phyloP scores from a whole-genome alignment of 1,139 yeast genomes.

The Scheffersomyces parashehatae region DNA sequence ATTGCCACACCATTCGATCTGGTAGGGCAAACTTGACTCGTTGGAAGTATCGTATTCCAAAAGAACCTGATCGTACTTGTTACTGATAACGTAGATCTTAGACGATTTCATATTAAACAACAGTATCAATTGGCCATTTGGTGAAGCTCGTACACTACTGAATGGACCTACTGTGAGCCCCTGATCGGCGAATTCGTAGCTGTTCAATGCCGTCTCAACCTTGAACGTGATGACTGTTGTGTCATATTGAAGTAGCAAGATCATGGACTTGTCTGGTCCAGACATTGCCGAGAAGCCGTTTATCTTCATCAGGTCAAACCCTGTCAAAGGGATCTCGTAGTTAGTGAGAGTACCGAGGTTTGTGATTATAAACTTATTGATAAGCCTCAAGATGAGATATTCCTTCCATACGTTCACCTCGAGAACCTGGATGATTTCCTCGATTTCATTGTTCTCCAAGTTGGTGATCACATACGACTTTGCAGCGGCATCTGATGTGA shows the following conservation, averaged over 20 bases:
- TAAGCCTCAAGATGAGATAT: conserved; percentile 33
- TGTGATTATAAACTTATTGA: conserved; percentile 27
- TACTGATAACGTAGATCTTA: conserved; percentile 54
- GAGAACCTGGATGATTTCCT: conserved; percentile 29
- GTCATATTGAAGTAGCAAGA: conserved; percentile 20
- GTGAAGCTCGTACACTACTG: conserved; percentile 51
- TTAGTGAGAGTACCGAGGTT: conserved; percentile 26
- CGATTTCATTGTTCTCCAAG: conserved; percentile 34
- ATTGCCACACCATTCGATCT: conserved; percentile 81
- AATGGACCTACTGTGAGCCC: conserved; percentile 61
- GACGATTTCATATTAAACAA: conserved; percentile 46
- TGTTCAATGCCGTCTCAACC: conserved; percentile 23
- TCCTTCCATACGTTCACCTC: conserved; percentile 25
- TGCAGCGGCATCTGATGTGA: background rate
- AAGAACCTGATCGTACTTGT: conserved; percentile 51
- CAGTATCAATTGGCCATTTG: conserved; percentile 63
- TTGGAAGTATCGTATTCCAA: conserved; percentile 49
- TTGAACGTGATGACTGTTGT: conserved; percentile 29
- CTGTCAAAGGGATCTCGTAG: conserved; percentile 27
- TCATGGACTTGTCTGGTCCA: conserved; percentile 1
- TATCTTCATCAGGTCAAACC: conserved; percentile 16
- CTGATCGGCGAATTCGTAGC: conserved; percentile 34
- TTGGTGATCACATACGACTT: conserved; percentile 26
- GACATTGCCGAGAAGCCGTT: conserved; percentile 12
- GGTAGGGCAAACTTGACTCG: conserved; percentile 37